Evolutionary conservation across 495 filamentous ascomycete genomes (phyloP).

Genomic region (Penicillium desertorum): DNA sequence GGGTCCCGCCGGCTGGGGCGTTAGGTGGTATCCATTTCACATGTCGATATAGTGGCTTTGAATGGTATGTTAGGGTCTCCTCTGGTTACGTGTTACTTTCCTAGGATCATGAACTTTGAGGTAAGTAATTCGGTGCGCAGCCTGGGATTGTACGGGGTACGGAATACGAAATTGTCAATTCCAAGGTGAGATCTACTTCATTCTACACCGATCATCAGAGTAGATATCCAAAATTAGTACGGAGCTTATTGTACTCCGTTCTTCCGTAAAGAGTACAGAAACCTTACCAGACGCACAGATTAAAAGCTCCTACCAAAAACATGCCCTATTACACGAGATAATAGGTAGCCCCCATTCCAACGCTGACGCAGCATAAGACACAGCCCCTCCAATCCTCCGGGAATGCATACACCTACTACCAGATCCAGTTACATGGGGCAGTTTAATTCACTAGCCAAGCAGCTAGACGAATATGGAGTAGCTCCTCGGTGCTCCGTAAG

Average conservation of each 20-base stretch:
- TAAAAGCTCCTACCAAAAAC: neutral
- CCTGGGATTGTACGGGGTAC: too few species aligned
- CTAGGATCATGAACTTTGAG: too few species aligned
- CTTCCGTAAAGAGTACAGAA: neutral
- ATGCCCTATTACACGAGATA: neutral
- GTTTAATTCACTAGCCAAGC: neutral
- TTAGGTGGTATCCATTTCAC: neutral
- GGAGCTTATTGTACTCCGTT: too few species aligned
- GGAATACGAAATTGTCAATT: too few species aligned
- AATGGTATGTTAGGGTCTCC: neutral
- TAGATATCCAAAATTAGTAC: too few species aligned
- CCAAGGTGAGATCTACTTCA: too few species aligned
- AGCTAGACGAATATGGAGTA: neutral
- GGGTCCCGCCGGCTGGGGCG: neutral
- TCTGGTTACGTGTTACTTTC: too few species aligned
- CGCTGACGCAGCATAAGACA: constrained; percentile 5
- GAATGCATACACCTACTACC: constrained; percentile 3
- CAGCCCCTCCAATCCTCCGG: neutral
- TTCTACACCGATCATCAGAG: too few species aligned
- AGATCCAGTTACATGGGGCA: neutral
- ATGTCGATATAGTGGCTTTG: neutral
- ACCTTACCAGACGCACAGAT: neutral
- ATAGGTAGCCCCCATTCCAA: constrained; percentile 3
- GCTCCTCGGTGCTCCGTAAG: neutral
- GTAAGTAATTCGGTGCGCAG: too few species aligned